These are phyloP conservation scores for Zymoseptoria tritici DNA, from an alignment of 2,329 filamentous ascomycete species.

Conservation along the genomic window DNA sequence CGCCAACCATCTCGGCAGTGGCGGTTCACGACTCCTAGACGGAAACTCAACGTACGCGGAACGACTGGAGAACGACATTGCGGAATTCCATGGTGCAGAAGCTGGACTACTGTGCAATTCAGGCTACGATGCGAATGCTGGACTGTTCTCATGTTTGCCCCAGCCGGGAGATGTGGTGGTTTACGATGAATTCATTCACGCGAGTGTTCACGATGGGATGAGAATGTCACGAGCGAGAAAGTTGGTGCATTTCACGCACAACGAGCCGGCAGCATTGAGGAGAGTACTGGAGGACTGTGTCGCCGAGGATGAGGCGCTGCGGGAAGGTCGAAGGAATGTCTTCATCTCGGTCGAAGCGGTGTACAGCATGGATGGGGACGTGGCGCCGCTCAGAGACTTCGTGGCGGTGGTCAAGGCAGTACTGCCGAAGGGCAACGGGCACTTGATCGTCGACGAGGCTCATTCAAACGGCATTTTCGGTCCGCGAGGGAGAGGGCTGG, in stretches of 20 bases:
- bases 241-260: slow-evolving; percentile 51
- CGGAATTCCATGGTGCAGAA: slow-evolving; percentile 52
- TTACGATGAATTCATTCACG: slow-evolving; percentile 70
- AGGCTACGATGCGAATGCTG: slow-evolving; percentile 44
- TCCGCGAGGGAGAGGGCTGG: slow-evolving; percentile 49
- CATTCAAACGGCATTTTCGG: slow-evolving; percentile 59
- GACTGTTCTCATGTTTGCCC: slow-evolving; percentile 42
- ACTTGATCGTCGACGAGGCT: slow-evolving; percentile 61
- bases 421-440: slow-evolving; percentile 51
- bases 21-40: slow-evolving; percentile 57
- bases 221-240: slow-evolving; percentile 49
- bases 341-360: slow-evolving; percentile 64
- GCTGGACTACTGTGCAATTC: slow-evolving; percentile 54
- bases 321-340: slow-evolving; percentile 43
- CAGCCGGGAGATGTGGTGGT: slow-evolving; percentile 48
- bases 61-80: slow-evolving; percentile 51
- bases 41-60: slow-evolving; percentile 58
- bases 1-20: slow-evolving; percentile 41
- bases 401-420: slow-evolving; percentile 49
- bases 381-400: slow-evolving; percentile 57
- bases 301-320: slow-evolving; percentile 25
- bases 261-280: slow-evolving; percentile 36
- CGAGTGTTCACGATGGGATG: slow-evolving; percentile 74
- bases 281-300: slow-evolving; percentile 28
- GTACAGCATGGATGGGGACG: slow-evolving; percentile 80